A percentile compares a stretch with the other conserved stretches of the same genome.
Evolutionary conservation across 345 rosid species (phyloP).

Genomic region (Citrus trifoliata): DNA sequence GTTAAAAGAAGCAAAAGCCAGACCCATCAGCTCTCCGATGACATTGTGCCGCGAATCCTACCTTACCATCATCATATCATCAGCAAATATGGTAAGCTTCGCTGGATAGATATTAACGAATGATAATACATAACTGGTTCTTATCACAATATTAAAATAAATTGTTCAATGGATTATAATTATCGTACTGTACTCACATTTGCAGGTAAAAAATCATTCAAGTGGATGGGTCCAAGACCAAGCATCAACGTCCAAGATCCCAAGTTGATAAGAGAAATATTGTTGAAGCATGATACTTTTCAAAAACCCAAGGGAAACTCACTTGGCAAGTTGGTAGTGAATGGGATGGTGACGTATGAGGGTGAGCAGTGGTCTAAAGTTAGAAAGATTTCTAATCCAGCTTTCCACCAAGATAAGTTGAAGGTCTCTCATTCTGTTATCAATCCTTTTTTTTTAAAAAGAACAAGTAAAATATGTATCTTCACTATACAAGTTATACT

Average conservation of each 20-base stretch:
- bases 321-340: neutral
- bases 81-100: neutral
- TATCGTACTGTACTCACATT: too few species aligned
- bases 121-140: neutral
- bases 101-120: neutral
- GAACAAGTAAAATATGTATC: neutral
- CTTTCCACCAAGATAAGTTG: neutral
- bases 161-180: too few species aligned
- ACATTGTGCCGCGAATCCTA: slow-evolving; percentile 29
- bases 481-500: too few species aligned
- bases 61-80: slow-evolving; percentile 32
- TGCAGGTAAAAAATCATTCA: slow-evolving; percentile 8
- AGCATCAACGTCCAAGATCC: slow-evolving; percentile 1
- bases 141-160: neutral
- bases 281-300: neutral
- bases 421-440: neutral
- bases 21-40: slow-evolving; percentile 32
- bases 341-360: neutral
- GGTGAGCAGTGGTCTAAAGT: slow-evolving; percentile 12
- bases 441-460: too few species aligned
- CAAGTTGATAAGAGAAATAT: neutral
- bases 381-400: slow-evolving; percentile 9
- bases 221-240: slow-evolving; percentile 14
- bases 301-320: neutral
- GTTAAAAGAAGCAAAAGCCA: slow-evolving; percentile 28